Percentiles rank a stretch among this genome's conserved stretches.
Conservation (phyloP, 2,329 filamentous ascomycete genomes). For the Colletotrichum tamarilloi region DNA sequence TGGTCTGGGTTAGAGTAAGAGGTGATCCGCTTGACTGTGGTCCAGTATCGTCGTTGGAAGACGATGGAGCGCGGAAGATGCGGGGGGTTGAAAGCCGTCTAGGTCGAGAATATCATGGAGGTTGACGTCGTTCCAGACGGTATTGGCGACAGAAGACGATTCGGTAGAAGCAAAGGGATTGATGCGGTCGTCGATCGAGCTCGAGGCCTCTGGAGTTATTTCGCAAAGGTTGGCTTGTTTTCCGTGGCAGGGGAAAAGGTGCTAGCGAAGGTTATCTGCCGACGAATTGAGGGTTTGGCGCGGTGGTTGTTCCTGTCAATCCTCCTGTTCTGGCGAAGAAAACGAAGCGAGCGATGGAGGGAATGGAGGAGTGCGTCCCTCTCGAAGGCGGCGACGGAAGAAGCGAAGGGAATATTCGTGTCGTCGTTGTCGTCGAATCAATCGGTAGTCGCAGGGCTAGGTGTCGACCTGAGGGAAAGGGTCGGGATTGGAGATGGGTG, state of each 20-base stretch:
- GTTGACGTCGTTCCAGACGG: conserved; percentile 27
- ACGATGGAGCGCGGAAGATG: conserved; percentile 5
- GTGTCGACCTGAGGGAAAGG: background rate
- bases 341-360: conserved; percentile 16
- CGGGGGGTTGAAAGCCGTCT: conserved; percentile 18
- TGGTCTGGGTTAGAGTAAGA: background rate
- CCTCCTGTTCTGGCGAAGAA: background rate
- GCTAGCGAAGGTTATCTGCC: conserved; percentile 34
- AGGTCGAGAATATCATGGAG: conserved; percentile 27
- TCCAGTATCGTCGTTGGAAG: background rate
- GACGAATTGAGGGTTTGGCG: conserved; percentile 12
- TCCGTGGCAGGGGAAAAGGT: conserved; percentile 26
- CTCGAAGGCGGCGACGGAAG: conserved; percentile 18
- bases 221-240: conserved; percentile 16
- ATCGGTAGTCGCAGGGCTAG: background rate
- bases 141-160: background rate
- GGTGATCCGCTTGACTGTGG: conserved; percentile 2
- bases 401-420: conserved; percentile 12
- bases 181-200: conserved; percentile 14
- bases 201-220: background rate
- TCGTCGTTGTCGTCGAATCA: conserved; percentile 18
- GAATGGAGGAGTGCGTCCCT: conserved; percentile 19
- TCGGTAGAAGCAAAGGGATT: background rate
- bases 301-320: conserved; percentile 1
- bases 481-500: background rate